phyloP scores from a whole-genome alignment of 192 early-diverging fungal genomes.

The Podila epicladia region DNA sequence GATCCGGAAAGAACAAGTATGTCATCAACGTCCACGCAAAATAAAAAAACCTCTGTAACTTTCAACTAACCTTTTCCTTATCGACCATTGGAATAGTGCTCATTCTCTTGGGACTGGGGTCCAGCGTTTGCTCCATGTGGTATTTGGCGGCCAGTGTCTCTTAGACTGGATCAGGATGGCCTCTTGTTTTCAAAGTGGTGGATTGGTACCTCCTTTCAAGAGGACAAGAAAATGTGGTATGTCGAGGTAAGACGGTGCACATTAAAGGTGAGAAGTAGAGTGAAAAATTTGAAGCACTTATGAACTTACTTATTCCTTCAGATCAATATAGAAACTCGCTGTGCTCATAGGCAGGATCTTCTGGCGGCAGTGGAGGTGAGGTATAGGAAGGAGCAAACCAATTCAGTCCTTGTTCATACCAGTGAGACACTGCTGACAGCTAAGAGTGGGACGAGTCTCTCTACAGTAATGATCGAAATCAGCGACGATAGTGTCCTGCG shows the following conservation, averaged over 20 bases:
- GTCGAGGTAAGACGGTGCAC: conserved; percentile 10
- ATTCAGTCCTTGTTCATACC: too few relatives aligned
- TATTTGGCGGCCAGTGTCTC: conserved; percentile 46
- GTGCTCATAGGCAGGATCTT: too few relatives aligned
- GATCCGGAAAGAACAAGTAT: conserved; percentile 38
- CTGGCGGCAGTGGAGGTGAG: too few relatives aligned
- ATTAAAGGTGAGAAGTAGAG: too few relatives aligned
- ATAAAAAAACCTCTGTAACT: too few relatives aligned
- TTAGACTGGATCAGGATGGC: conserved; percentile 12
- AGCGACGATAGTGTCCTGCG: background rate
- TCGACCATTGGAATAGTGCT: conserved; percentile 14
- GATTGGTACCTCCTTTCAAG: background rate
- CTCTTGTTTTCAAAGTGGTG: conserved; percentile 13
- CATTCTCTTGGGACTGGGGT: conserved; percentile 51
- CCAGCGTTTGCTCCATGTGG: conserved; percentile 46
- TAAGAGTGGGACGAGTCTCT: background rate
- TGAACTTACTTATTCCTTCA: too few relatives aligned
- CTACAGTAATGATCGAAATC: background rate
- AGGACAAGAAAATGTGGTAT: conserved; percentile 6
- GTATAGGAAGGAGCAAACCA: too few relatives aligned
- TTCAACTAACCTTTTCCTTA: too few relatives aligned
- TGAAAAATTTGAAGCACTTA: too few relatives aligned
- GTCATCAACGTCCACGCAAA: too few relatives aligned
- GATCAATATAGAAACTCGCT: too few relatives aligned
- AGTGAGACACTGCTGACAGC: background rate